phyloP scores from a whole-genome alignment of 495 filamentous ascomycete species.

The Podospora fimiseda region DNA sequence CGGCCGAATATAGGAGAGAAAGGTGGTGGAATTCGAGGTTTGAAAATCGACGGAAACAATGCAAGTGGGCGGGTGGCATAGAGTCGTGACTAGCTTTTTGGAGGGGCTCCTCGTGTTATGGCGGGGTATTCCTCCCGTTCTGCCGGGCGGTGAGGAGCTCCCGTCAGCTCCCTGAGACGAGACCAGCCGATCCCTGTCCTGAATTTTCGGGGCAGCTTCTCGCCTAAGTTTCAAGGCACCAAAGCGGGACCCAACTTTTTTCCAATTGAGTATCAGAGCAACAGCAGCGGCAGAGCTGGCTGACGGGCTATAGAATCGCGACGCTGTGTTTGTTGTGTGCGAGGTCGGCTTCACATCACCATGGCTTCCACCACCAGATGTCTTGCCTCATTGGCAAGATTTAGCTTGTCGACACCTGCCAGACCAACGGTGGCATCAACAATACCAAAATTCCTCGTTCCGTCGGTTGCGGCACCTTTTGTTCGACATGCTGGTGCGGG shows the following conservation, averaged over 20 bases:
- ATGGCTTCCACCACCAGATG: constrained; percentile 46
- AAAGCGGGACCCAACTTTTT: constrained; percentile 24
- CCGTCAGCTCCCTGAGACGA: neutral
- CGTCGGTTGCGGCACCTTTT: constrained; percentile 27
- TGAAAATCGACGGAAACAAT: too few species aligned
- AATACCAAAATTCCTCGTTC: constrained; percentile 39
- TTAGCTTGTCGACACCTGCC: constrained; percentile 36
- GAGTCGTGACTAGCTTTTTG: neutral
- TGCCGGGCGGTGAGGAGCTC: neutral
- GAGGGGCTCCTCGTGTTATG: neutral
- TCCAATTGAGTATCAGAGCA: neutral
- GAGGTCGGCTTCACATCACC: constrained; percentile 5
- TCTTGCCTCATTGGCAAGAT: constrained; percentile 56
- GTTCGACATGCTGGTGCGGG: constrained; percentile 30
- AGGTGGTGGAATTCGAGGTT: too few species aligned
- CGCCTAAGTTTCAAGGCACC: constrained; percentile 17
- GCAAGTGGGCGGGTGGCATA: too few species aligned
- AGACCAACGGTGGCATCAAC: constrained; percentile 28
- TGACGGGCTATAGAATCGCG: constrained; percentile 4
- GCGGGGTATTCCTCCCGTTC: neutral
- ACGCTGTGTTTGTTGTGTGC: constrained; percentile 3
- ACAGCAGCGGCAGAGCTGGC: neutral
- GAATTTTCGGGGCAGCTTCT: too few species aligned
- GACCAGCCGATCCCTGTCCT: too few species aligned
- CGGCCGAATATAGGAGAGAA: too few species aligned